Conservation (phyloP, 1,284 basidiomycete species). For the Neonothopanus nambi region DNA sequence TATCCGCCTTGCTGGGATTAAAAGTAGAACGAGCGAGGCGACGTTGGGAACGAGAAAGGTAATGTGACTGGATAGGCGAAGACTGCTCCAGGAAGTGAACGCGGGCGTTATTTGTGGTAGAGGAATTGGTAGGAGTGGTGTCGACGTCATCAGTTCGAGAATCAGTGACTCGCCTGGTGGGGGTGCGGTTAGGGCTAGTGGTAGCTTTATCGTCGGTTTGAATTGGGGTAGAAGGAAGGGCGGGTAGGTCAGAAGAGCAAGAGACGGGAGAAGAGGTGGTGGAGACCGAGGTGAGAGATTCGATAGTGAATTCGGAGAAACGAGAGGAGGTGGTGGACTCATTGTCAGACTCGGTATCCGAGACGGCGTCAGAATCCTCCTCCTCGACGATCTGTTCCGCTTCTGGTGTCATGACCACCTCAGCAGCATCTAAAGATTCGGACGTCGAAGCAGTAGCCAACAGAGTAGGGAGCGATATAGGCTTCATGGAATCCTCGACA, state of each 20-base stretch:
- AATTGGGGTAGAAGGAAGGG: not conserved
- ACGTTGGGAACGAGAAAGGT: slow-evolving; percentile 7
- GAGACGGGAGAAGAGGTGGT: slow-evolving; percentile 3
- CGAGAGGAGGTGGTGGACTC: slow-evolving; percentile 12
- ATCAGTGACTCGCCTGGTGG: too few relatives aligned
- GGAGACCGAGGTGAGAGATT: slow-evolving; percentile 7
- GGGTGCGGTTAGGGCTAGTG: not conserved
- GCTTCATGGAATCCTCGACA: not conserved
- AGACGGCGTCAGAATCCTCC: not conserved
- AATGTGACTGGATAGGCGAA: not conserved
- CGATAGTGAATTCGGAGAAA: slow-evolving; percentile 11
- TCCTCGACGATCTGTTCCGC: not conserved
- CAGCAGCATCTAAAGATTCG: not conserved
- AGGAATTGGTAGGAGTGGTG: not conserved
- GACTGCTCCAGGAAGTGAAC: not conserved
- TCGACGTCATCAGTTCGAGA: not conserved
- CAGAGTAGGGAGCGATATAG: not conserved
- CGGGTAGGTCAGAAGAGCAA: not conserved
- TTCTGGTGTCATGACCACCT: too few relatives aligned
- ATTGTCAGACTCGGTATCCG: slow-evolving; percentile 13
- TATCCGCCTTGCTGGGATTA: slow-evolving; percentile 6
- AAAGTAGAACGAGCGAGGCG: slow-evolving; percentile 4
- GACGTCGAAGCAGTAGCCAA: not conserved
- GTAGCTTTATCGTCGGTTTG: not conserved
- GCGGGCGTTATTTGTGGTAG: not conserved